phyloP scores from a whole-genome alignment of 2,329 filamentous ascomycete species.

The Hymenoscyphus linearis region DNA sequence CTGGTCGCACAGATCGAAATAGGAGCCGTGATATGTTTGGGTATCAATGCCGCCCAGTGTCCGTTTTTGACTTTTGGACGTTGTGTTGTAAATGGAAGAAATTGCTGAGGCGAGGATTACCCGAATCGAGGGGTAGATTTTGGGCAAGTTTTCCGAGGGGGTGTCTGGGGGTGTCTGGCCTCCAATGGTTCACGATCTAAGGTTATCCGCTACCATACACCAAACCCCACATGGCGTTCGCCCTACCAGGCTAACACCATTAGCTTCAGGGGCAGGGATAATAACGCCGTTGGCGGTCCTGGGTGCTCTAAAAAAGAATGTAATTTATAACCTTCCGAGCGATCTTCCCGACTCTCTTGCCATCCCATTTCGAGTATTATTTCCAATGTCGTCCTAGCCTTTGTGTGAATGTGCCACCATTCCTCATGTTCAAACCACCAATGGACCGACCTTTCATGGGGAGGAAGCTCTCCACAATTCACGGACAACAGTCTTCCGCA shows the following conservation, averaged over 20 bases:
- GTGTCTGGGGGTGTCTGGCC: no score
- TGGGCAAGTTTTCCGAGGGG: neutral
- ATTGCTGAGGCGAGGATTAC: neutral
- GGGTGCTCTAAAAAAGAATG: neutral
- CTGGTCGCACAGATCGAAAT: neutral
- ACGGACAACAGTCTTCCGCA: neutral
- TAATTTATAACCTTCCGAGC: neutral
- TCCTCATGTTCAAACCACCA: neutral
- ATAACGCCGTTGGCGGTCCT: neutral
- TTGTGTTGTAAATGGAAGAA: neutral
- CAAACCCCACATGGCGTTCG: neutral
- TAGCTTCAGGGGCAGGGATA: neutral
- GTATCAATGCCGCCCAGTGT: neutral
- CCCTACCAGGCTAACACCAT: neutral
- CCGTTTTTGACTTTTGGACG: neutral
- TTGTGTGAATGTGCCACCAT: no score
- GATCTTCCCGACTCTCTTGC: neutral
- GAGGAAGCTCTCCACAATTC: constrained; percentile 1
- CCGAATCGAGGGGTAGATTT: neutral
- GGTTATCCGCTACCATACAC: neutral
- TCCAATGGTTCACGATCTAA: neutral
- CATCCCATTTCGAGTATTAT: neutral
- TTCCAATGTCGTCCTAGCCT: neutral
- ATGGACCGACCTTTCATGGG: neutral
- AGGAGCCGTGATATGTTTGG: neutral